Percentiles rank a stretch among this genome's conserved stretches.
Conservation (phyloP, 805 yeast species). For the Maudiozyma saulgeensis region DNA sequence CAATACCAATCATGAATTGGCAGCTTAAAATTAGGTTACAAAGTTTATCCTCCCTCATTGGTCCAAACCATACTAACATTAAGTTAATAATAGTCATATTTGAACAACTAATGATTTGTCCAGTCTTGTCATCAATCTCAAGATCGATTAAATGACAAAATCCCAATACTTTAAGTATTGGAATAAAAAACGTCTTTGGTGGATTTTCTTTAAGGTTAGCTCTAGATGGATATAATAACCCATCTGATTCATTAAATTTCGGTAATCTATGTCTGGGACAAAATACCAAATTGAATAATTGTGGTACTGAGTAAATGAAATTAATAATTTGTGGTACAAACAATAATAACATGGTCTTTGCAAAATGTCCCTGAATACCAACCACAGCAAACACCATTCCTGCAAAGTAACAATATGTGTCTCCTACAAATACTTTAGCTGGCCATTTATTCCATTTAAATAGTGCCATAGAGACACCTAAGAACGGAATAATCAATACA, state of each 20-base stretch:
- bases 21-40: slow-evolving; percentile 48
- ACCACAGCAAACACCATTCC: slow-evolving; percentile 98
- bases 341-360: slow-evolving; percentile 79
- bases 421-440: slow-evolving; percentile 91
- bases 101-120: slow-evolving; percentile 39
- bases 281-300: slow-evolving; percentile 73
- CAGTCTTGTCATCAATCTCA: slow-evolving; percentile 30
- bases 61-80: slow-evolving; percentile 78
- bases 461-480: slow-evolving; percentile 74
- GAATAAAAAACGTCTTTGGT: slow-evolving; percentile 26
- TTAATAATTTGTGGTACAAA: slow-evolving; percentile 88
- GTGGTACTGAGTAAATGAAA: slow-evolving; percentile 87
- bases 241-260: slow-evolving; percentile 53
- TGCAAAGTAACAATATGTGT: slow-evolving; percentile 93
- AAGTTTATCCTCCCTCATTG: slow-evolving; percentile 72
- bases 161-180: slow-evolving; percentile 37
- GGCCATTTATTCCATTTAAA: slow-evolving; percentile 83
- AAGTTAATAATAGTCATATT: slow-evolving; percentile 86
- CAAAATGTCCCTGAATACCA: slow-evolving; percentile 92
- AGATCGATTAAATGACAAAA: slow-evolving; percentile 39
- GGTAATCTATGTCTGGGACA: slow-evolving; percentile 97
- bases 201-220: slow-evolving; percentile 35
- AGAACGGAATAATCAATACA: slow-evolving; percentile 70
- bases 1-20: slow-evolving; percentile 59
- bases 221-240: slow-evolving; percentile 65